Evolutionary conservation across 179 eudicot species (phyloP).

Genomic region (Beta lomatogona): DNA sequence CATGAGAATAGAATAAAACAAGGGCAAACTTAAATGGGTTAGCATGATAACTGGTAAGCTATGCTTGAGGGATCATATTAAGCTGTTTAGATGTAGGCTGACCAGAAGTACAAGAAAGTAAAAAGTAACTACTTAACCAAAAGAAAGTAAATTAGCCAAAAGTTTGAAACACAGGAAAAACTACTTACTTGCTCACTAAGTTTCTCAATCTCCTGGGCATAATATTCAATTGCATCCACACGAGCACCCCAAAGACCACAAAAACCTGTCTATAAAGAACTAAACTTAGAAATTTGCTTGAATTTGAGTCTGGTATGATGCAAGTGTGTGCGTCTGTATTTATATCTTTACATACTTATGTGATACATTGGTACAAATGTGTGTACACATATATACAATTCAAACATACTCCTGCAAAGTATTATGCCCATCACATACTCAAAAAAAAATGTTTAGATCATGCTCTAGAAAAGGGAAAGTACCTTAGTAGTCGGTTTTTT

Average conservation of each 20-base stretch:
- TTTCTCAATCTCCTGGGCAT: conserved; percentile 67
- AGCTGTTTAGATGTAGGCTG: neutral
- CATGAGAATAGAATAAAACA: too few species aligned
- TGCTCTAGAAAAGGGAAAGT: conserved; percentile 7
- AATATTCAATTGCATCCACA: conserved; percentile 82
- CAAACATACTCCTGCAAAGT: neutral
- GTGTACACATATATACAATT: neutral
- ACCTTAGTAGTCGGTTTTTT: conserved; percentile 78
- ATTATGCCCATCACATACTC: neutral
- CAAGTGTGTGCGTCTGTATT: neutral
- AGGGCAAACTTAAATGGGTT: too few species aligned
- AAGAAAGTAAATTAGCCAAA: neutral
- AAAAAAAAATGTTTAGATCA: neutral
- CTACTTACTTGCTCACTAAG: conserved; percentile 63
- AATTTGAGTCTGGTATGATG: conserved; percentile 5
- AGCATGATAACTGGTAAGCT: too few species aligned
- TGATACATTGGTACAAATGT: too few species aligned
- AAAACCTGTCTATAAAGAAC: conserved; percentile 79
- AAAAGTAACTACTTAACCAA: neutral
- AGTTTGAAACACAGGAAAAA: neutral
- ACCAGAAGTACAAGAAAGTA: neutral
- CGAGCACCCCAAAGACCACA: conserved; percentile 88
- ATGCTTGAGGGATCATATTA: neutral
- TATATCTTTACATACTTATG: neutral
- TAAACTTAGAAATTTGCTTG: conserved; percentile 22